Evolutionary conservation across 768 basidiomycete species (phyloP), one percentile per base, ranked within the genome.

Genomic region (Pleurotus giganteus): DNA sequence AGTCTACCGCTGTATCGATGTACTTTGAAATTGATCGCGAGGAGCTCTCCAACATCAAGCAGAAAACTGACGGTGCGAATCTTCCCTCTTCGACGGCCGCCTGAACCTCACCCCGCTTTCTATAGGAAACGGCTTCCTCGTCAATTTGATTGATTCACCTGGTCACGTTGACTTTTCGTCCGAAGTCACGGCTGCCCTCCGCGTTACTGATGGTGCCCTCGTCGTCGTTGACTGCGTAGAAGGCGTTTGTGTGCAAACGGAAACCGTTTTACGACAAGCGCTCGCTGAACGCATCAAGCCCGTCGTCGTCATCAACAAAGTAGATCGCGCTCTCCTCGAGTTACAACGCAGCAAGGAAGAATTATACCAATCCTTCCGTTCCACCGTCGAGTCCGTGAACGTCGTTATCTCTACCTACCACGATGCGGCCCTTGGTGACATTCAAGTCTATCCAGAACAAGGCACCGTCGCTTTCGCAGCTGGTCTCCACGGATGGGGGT

Each of bases 81-180:
- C 15, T 12, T 51, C 27, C 32, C 46, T 27, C 21, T 15, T 28
- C 11, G 7, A 12, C 37, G 8, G 37, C 21, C 29, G 36, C 9
- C 37, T n/a, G n/a, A n/a, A 36, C 32, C 42, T 46, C 42, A 26
- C 39, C 44, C 36, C 27, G 29, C 29, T 19, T 53, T 15, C 27
- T 37, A 36, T 57, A 87, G 94, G 94, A 61, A 81, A 85, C 69
- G 93, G 97, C 72, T 99, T 99, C 84, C 84, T 99, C 83, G 97
- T 99, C 82, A 99, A 99, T 79, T 77, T 99, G 78, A 98, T 99
- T 79, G 97, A 99, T 72, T 98, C 95, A 6, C 97, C 97, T 52
- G 97, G 97, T 66, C 97, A 99, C 85, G 97, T 99, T 74, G 97
- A 99, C 74, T 99, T 99, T 82, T 99, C 97, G 28, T 98, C 97